Percentiles rank a stretch among this genome's conserved stretches.
These are phyloP conservation scores for Fusarium sp. DNA, from an alignment of 2,329 filamentous ascomycete species.

Conservation along the genomic window DNA sequence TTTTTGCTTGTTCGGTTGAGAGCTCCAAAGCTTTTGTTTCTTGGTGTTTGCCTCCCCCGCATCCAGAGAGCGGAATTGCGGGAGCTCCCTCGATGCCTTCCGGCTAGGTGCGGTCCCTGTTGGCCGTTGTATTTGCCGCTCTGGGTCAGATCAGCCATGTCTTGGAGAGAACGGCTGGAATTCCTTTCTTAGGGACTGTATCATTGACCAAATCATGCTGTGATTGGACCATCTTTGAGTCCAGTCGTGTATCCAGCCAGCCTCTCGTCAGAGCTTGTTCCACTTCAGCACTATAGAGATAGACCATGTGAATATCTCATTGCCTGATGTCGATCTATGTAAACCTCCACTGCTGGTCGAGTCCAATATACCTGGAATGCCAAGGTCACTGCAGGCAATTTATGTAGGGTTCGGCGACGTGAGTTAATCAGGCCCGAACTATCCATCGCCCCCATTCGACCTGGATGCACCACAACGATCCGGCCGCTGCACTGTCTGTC, in stretches of 20 bases:
- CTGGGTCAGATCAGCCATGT: background rate
- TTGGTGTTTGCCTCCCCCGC: conserved; percentile 20
- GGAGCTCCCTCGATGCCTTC: conserved; percentile 9
- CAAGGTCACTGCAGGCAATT: conserved; percentile 1
- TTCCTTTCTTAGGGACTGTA: background rate
- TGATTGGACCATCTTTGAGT: background rate
- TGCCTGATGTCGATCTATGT: background rate
- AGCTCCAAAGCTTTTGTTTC: conserved; percentile 6
- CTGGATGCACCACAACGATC: background rate
- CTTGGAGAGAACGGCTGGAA: background rate
- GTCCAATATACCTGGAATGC: background rate
- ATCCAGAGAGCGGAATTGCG: conserved; percentile 29
- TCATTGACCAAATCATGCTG: background rate
- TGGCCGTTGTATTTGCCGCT: background rate
- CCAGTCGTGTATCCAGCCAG: background rate
- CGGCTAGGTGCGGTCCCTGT: background rate
- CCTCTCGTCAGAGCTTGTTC: background rate
- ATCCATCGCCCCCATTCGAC: background rate
- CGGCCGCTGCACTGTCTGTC: background rate
- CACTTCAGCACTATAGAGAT: background rate
- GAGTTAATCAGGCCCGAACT: background rate
- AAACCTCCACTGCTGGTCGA: background rate
- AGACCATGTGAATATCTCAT: background rate
- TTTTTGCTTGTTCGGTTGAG: conserved; percentile 8
- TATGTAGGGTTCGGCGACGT: conserved; percentile 10